phyloP scores from a whole-genome alignment of 2,329 filamentous ascomycete genomes.

The Pyrenochaeta sp. region DNA sequence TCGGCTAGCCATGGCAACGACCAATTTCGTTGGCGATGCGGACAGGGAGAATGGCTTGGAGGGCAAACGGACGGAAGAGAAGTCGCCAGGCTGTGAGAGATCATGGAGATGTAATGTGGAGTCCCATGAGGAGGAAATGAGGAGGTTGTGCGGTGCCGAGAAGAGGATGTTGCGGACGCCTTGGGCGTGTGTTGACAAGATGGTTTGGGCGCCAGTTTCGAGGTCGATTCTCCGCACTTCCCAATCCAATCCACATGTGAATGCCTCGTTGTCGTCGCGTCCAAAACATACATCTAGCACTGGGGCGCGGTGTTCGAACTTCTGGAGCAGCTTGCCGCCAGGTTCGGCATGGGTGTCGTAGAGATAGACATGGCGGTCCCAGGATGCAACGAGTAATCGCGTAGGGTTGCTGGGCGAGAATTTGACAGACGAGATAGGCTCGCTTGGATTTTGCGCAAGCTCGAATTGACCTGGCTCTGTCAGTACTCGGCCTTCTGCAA shows the following conservation, averaged over 20 bases:
- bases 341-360: conserved; percentile 76
- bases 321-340: conserved; percentile 72
- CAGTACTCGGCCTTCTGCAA: not conserved
- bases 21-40: conserved; percentile 80
- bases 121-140: conserved; percentile 95
- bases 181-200: conserved; percentile 79
- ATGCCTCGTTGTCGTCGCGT: conserved; percentile 81
- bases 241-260: conserved; percentile 86
- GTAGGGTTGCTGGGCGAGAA: conserved; percentile 82
- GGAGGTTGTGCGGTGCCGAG: conserved; percentile 75
- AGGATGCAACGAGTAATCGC: conserved; percentile 88
- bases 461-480: conserved; percentile 71
- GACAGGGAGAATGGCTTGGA: conserved; percentile 90
- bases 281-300: conserved; percentile 94
- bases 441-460: conserved; percentile 80
- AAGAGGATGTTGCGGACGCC: conserved; percentile 87
- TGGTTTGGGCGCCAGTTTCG: conserved; percentile 73
- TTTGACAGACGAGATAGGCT: conserved; percentile 85
- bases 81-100: conserved; percentile 61
- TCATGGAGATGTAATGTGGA: conserved; percentile 86
- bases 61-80: conserved; percentile 75
- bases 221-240: conserved; percentile 84
- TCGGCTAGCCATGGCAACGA: conserved; percentile 94
- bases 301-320: conserved; percentile 82
- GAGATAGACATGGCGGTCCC: conserved; percentile 91